Base-by-base conservation (phyloP, 2,329 filamentous ascomycete genomes). In the Aspergillus sclerotialis region DNA sequence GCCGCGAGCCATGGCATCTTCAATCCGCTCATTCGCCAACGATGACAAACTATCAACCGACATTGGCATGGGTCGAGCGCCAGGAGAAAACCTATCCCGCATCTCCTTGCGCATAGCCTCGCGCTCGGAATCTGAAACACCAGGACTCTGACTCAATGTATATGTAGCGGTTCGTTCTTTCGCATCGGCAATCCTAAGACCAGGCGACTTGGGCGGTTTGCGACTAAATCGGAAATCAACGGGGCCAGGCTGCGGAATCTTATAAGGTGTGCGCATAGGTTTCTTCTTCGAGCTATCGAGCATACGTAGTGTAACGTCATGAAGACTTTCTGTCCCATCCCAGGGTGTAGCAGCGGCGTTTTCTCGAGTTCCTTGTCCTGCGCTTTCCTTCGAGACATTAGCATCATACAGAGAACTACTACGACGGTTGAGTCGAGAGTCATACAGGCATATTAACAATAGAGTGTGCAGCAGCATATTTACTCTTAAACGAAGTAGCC, bases 1-100 rank as follows among this genome's bases (percentile, higher is more conserved):
- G 0, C 92, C 92, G 19, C 88, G 71, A 1, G 87, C 83, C 51
- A 96, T 95, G 5, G 92, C 92, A 54, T 95, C 82, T 58, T 95
- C 90, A 40, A 98, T 96, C 14, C 82, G 70, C 62, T 95, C 82
- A 56, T 96, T 95, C 1, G 92, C 92, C 32, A 96, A 63, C 0
- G 84, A 84, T 4, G 82, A 75, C 10, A 98, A 67, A 0, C 89
- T 92, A 21, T 82, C 75, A 2, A 96, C 65, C 0, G 84, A 80
- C 36, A 80, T 82, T 2, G 89, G 86, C 60, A 93, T 75, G 0
- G 78, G 69, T 30, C 87, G 73, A 3, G 80, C 82, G 2, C 73
- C 76, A 0, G 89, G 80, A 11, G 75, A 68, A 48, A 96, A 94
- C 1, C 89, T 75, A 37, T 94, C 88, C 24, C 82, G 80, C 39